These are phyloP conservation scores for Colletotrichum spinosum DNA, from an alignment of 2,329 filamentous ascomycete species.

Conservation along the genomic window DNA sequence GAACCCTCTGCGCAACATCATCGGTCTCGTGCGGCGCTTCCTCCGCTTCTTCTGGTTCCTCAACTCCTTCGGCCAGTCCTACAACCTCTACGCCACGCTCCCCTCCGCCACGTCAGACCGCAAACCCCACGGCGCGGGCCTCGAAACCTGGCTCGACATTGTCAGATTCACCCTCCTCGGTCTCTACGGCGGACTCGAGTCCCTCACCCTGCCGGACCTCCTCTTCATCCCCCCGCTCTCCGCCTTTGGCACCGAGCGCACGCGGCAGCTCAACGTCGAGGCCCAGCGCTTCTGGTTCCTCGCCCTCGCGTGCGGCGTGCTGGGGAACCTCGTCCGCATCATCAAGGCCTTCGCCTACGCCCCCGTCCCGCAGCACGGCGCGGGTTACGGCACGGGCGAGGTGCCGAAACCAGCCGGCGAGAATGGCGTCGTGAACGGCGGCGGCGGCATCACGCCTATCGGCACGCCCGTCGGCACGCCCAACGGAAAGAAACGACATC, in stretches of 20 bases:
- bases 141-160: slow-evolving; percentile 64
- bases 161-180: slow-evolving; percentile 70
- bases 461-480: too few relatives aligned
- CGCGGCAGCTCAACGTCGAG: slow-evolving; percentile 64
- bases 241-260: slow-evolving; percentile 63
- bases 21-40: slow-evolving; percentile 68
- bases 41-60: slow-evolving; percentile 78
- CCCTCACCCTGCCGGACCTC: slow-evolving; percentile 69
- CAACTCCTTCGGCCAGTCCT: slow-evolving; percentile 66
- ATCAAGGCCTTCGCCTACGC: slow-evolving; percentile 49
- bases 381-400: slow-evolving; percentile 43
- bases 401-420: slow-evolving; percentile 37
- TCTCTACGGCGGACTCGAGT: slow-evolving; percentile 76
- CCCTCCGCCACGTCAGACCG: slow-evolving; percentile 31
- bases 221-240: slow-evolving; percentile 59
- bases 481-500: too few relatives aligned
- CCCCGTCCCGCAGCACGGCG: slow-evolving; percentile 48
- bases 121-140: slow-evolving; percentile 28
- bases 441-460: too few relatives aligned
- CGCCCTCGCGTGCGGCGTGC: slow-evolving; percentile 64
- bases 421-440: slow-evolving; percentile 35
- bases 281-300: slow-evolving; percentile 79
- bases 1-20: slow-evolving; percentile 50
- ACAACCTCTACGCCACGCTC: slow-evolving; percentile 50
- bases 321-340: slow-evolving; percentile 56